Evolutionary conservation across 1,284 basidiomycete genomes (phyloP).

Genomic region (Hypsizygus ulmarius): DNA sequence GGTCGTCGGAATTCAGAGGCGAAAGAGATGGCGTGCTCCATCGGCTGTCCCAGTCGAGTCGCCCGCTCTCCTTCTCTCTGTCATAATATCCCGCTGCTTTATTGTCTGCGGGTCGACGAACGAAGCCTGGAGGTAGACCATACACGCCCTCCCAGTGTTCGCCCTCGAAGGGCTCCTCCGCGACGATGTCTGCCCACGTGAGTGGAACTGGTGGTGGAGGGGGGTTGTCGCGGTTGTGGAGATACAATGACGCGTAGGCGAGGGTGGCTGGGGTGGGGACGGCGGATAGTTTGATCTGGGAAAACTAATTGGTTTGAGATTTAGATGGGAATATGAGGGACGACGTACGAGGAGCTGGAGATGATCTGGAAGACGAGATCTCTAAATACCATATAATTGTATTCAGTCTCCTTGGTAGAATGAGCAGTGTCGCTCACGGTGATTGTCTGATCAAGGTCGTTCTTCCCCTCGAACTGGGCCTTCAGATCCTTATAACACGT

Average conservation of each 20-base stretch:
- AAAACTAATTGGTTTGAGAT: background rate
- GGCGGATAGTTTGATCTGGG: constrained; percentile 54
- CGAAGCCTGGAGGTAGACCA: constrained; percentile 49
- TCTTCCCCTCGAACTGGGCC: constrained; percentile 41
- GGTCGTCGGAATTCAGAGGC: constrained; percentile 43
- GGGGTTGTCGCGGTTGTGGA: constrained; percentile 48
- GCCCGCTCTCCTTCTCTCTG: constrained; percentile 20
- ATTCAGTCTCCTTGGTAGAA: constrained; percentile 5
- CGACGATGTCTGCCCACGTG: constrained; percentile 73
- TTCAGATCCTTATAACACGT: constrained; percentile 50
- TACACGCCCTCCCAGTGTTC: constrained; percentile 74
- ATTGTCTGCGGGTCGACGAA: constrained; percentile 27
- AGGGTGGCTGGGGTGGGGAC: constrained; percentile 48
- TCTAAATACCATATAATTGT: constrained; percentile 31
- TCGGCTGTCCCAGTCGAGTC: constrained; percentile 33
- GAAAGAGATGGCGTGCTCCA: constrained; percentile 47
- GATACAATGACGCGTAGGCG: constrained; percentile 47
- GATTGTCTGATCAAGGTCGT: constrained; percentile 64
- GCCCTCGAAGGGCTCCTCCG: constrained; percentile 75
- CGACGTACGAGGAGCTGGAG: constrained; percentile 64
- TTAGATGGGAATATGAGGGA: background rate
- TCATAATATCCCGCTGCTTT: constrained; percentile 20
- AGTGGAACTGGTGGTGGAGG: constrained; percentile 38
- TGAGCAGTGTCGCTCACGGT: constrained; percentile 38
- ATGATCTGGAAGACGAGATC: constrained; percentile 62